Percentiles rank a stretch among this genome's conserved stretches.
phyloP scores from a whole-genome alignment of 345 rosid species.

The Erucastrum elatum region DNA sequence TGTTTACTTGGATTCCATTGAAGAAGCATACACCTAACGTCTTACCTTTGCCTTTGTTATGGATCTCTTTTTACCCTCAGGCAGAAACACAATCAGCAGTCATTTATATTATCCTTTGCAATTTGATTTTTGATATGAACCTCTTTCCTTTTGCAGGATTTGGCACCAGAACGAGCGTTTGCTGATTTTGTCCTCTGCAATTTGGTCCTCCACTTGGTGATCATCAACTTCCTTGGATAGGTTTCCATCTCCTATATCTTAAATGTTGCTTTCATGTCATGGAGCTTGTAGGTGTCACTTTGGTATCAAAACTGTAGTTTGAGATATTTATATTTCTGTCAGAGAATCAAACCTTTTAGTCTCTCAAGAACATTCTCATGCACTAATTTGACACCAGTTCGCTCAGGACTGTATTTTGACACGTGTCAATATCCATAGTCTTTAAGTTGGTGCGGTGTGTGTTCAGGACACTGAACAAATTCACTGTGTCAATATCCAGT shows the following conservation, averaged over 20 bases:
- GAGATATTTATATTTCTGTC: slow-evolving; percentile 19
- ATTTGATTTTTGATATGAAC: neutral
- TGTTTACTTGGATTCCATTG: neutral
- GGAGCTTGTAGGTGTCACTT: slow-evolving; percentile 18
- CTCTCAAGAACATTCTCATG: neutral
- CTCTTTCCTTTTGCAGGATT: slow-evolving; percentile 44
- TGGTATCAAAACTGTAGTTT: slow-evolving; percentile 15
- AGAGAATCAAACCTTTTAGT: neutral
- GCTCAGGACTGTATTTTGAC: neutral
- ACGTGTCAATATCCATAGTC: slow-evolving; percentile 4
- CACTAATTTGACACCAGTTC: neutral
- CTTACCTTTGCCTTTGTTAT: neutral
- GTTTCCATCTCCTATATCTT: slow-evolving; percentile 13
- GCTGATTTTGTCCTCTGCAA: slow-evolving; percentile 91
- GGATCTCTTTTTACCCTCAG: neutral
- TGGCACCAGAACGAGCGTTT: slow-evolving; percentile 81
- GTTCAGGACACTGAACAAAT: slow-evolving; percentile 9
- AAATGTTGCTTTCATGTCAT: neutral
- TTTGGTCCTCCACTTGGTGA: slow-evolving; percentile 86
- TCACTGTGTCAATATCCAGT: neutral
- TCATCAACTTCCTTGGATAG: slow-evolving; percentile 75
- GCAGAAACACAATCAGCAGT: neutral
- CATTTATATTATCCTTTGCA: neutral
- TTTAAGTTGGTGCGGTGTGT: slow-evolving; percentile 15
- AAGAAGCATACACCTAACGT: neutral